These are phyloP conservation scores for Fusarium dlaminii DNA, from an alignment of 2,329 filamentous ascomycete species.

Conservation along the genomic window DNA sequence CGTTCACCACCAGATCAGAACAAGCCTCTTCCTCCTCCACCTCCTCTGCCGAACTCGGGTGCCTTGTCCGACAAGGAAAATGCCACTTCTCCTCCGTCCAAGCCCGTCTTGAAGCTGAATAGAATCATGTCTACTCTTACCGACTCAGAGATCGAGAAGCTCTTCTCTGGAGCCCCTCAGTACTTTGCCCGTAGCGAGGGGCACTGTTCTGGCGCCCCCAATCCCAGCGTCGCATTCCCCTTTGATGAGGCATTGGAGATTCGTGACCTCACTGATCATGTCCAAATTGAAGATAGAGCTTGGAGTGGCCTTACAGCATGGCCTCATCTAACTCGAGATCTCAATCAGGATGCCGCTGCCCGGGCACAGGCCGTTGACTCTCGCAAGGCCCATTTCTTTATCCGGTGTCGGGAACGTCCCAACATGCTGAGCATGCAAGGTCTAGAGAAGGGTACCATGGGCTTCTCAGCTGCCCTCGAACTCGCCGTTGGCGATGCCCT, in stretches of 20 bases:
- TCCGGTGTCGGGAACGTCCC: constrained; percentile 69
- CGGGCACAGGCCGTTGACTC: constrained; percentile 55
- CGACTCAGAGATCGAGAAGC: constrained; percentile 70
- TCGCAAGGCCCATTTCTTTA: constrained; percentile 65
- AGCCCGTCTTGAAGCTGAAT: constrained; percentile 60
- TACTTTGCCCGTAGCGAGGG: constrained; percentile 71
- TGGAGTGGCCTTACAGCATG: constrained; percentile 71
- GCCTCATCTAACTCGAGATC: constrained; percentile 66
- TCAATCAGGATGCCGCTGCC: constrained; percentile 57
- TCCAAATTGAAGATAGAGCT: constrained; percentile 69
- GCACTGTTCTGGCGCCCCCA: constrained; percentile 67
- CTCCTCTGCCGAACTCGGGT: constrained; percentile 57
- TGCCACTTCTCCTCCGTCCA: constrained; percentile 45
- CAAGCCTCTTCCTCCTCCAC: constrained; percentile 66
- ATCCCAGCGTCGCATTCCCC: constrained; percentile 72
- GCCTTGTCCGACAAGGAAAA: constrained; percentile 42
- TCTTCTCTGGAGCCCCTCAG: constrained; percentile 80
- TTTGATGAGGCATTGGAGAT: constrained; percentile 71
- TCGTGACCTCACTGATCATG: constrained; percentile 71
- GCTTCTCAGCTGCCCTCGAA: constrained; percentile 74
- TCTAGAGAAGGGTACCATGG: constrained; percentile 75
- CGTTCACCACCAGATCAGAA: constrained; percentile 59
- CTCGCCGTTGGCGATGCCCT: constrained; percentile 71
- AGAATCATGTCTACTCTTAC: constrained; percentile 69
- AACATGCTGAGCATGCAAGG: constrained; percentile 79